Percentiles rank a stretch among this genome's conserved stretches.
Conservation (phyloP, 371 early-diverging fungal genomes). For the Lichtheimia corymbifera region DNA sequence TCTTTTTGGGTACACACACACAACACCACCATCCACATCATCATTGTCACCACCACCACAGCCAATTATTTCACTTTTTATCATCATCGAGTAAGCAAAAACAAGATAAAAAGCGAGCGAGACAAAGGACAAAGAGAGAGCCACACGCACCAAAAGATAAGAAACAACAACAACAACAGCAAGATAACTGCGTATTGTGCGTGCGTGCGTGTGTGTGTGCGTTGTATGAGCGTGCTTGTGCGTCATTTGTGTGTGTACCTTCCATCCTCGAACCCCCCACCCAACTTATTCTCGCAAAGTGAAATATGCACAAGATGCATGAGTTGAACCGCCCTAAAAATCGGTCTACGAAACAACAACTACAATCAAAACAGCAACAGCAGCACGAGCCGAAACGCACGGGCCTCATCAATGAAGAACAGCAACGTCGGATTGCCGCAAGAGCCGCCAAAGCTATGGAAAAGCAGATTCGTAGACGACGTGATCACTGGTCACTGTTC, state of each 20-base stretch:
- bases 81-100: too few relatives aligned
- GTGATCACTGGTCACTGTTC: conserved; percentile 31
- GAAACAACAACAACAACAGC: too few relatives aligned
- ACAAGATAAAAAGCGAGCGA: too few relatives aligned
- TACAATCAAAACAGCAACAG: conserved; percentile 31
- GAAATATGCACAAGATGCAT: conserved; percentile 20
- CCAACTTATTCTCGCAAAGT: background rate
- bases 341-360: conserved; percentile 8
- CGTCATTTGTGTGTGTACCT: conserved; percentile 1
- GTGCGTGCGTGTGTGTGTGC: conserved; percentile 8
- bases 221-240: conserved; percentile 1
- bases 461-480: conserved; percentile 36
- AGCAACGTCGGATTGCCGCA: conserved; percentile 34
- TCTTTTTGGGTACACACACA: background rate
- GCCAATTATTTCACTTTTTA: too few relatives aligned
- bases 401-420: conserved; percentile 34
- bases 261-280: background rate
- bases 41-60: too few relatives aligned
- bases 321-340: conserved; percentile 12
- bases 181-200: background rate
- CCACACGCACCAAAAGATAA: too few relatives aligned
- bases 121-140: too few relatives aligned
- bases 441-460: conserved; percentile 38
- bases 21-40: too few relatives aligned
- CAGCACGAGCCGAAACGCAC: conserved; percentile 33